These are phyloP conservation scores for Mimosa pudica DNA, from an alignment of 306 rosid genomes.

Conservation along the genomic window DNA sequence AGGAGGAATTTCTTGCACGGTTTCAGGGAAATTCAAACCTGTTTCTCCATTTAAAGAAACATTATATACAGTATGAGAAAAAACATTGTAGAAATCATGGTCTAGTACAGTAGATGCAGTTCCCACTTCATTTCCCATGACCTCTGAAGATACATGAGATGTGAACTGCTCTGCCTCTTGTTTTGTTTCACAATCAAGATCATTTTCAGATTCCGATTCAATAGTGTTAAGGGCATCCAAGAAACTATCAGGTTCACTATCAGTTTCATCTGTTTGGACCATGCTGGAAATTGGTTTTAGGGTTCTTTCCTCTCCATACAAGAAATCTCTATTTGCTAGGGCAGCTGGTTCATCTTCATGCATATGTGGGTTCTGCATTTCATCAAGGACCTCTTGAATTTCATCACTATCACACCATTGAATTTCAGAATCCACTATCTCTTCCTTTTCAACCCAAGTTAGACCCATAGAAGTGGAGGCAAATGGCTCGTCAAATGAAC, in stretches of 20 bases:
- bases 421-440: conserved; percentile 59
- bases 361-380: conserved; percentile 37
- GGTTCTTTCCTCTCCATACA: conserved; percentile 47
- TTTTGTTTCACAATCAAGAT: conserved; percentile 70
- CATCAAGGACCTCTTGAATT: conserved; percentile 40
- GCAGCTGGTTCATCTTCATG: conserved; percentile 41
- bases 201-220: conserved; percentile 84
- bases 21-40: conserved; percentile 21
- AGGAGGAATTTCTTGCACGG: conserved; percentile 10
- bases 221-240: conserved; percentile 91
- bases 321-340: conserved; percentile 42
- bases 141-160: conserved; percentile 39
- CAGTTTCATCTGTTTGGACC: conserved; percentile 61
- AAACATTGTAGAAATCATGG: conserved; percentile 43
- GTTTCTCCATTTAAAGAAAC: conserved; percentile 45
- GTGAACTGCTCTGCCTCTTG: conserved; percentile 54
- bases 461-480: conserved; percentile 66
- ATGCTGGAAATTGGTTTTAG: conserved; percentile 38
- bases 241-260: conserved; percentile 74
- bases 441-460: conserved; percentile 88
- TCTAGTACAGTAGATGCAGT: conserved; percentile 39
- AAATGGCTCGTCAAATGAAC: conserved; percentile 54
- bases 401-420: conserved; percentile 49
- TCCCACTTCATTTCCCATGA: conserved; percentile 48
- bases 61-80: conserved; percentile 41